Evolutionary conservation across 2,329 filamentous ascomycete genomes (phyloP).

Genomic region (Tolypocladium ophioglossoides): DNA sequence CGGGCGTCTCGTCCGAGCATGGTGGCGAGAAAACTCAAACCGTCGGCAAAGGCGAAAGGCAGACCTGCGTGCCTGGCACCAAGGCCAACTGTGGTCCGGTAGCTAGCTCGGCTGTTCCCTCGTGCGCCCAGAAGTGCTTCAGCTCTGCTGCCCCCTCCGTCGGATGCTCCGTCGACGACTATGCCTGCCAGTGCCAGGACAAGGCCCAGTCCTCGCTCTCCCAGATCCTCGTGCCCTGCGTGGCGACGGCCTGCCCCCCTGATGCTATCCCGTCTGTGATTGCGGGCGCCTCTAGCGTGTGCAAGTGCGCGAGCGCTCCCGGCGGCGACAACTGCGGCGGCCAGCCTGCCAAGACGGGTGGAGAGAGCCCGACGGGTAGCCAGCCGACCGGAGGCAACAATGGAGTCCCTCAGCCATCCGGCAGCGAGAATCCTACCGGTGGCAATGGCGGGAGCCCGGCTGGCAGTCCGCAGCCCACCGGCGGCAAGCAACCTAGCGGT

Average conservation of each 20-base stretch:
- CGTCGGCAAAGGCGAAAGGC: background rate
- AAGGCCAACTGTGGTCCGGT: slow-evolving; percentile 13
- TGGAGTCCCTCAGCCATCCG: background rate
- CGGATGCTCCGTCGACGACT: slow-evolving; percentile 15
- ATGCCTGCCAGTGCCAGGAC: slow-evolving; percentile 15
- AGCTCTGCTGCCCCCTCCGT: slow-evolving; percentile 12
- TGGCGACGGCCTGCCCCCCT: slow-evolving; percentile 14
- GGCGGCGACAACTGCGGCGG: slow-evolving; percentile 2
- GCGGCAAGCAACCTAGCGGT: background rate
- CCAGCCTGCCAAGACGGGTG: background rate
- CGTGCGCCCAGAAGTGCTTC: slow-evolving; percentile 17
- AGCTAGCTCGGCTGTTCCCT: slow-evolving; percentile 14
- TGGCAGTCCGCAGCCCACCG: background rate
- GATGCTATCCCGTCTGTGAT: slow-evolving; percentile 14
- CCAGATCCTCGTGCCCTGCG: slow-evolving; percentile 15
- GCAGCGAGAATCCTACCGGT: background rate
- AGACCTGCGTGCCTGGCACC: too few relatives aligned
- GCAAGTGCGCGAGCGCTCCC: slow-evolving; percentile 9
- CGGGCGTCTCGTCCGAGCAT: too few relatives aligned
- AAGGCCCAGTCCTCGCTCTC: slow-evolving; percentile 13
- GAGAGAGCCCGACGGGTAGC: background rate
- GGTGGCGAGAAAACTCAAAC: too few relatives aligned
- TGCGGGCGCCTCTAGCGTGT: slow-evolving; percentile 13
- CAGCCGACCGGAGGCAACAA: background rate
- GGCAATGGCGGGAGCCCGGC: background rate